A percentile compares a stretch with the other conserved stretches of the same genome.
Evolutionary conservation across 805 yeast species (phyloP).

Genomic region (Lipomyces orientalis): DNA sequence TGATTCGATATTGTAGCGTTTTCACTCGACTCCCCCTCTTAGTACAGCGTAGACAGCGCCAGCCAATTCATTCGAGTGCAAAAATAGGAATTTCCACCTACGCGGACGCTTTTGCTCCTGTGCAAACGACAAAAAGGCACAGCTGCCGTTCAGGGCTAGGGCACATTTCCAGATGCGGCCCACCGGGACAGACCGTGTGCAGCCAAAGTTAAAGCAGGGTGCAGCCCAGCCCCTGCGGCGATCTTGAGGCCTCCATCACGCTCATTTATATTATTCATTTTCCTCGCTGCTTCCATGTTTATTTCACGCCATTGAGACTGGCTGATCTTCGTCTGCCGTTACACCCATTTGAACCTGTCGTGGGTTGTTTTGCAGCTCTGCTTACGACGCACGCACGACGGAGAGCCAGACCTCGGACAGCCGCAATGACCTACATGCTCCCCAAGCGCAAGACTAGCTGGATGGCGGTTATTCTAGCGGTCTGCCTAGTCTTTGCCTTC

Average conservation of each 20-base stretch:
- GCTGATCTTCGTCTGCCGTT: neutral
- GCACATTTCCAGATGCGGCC: neutral
- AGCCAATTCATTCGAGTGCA: too few species aligned
- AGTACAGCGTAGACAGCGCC: neutral
- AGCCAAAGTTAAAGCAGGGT: neutral
- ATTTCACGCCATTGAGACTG: neutral
- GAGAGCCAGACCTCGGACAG: neutral
- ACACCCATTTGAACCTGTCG: neutral
- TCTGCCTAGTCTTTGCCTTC: neutral
- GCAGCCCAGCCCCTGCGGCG: too few species aligned
- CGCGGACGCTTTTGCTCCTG: too few species aligned
- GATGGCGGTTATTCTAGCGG: neutral
- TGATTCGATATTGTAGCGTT: neutral
- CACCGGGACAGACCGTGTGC: neutral
- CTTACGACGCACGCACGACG: neutral
- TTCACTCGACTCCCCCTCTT: neutral
- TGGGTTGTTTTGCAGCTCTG: neutral
- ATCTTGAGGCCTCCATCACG: too few species aligned
- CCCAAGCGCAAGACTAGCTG: neutral
- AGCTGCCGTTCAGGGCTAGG: neutral
- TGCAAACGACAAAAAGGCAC: too few species aligned
- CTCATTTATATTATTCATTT: too few species aligned
- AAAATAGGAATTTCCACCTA: neutral
- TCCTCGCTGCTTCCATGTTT: neutral
- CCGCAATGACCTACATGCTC: neutral